Percentiles rank a stretch among this genome's conserved stretches.
phyloP scores from a whole-genome alignment of 805 yeast genomes.

The Kazachstania taianensis region DNA sequence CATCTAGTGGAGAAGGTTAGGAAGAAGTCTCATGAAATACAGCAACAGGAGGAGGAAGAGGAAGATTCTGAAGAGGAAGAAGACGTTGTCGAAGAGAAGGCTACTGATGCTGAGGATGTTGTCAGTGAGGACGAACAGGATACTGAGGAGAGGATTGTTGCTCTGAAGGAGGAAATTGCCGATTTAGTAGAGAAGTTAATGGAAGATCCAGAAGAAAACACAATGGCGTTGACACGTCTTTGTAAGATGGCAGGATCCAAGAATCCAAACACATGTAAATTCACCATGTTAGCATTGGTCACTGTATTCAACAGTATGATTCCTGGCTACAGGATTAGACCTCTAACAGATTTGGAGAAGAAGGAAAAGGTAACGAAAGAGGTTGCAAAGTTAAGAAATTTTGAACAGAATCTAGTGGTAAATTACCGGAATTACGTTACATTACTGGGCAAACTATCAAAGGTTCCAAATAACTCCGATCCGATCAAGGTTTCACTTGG shows the following conservation, averaged over 20 bases:
- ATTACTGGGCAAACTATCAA: slow-evolving; percentile 36
- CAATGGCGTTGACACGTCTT: slow-evolving; percentile 51
- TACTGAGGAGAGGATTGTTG: slow-evolving; percentile 43
- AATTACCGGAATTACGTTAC: slow-evolving; percentile 63
- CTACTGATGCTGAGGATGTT: slow-evolving; percentile 23
- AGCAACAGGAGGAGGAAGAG: slow-evolving; percentile 11
- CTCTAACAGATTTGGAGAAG: slow-evolving; percentile 70
- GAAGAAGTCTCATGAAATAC: slow-evolving; percentile 9
- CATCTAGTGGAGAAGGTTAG: slow-evolving; percentile 34
- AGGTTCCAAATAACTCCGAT: slow-evolving; percentile 29
- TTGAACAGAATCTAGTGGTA: slow-evolving; percentile 67
- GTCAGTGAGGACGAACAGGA: slow-evolving; percentile 33
- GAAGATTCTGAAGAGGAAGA: slow-evolving; percentile 19
- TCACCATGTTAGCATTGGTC: slow-evolving; percentile 68
- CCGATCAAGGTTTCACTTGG: slow-evolving; percentile 33
- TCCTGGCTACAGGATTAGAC: slow-evolving; percentile 81
- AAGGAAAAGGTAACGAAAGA: slow-evolving; percentile 78
- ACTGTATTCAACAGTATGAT: slow-evolving; percentile 78
- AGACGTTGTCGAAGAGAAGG: slow-evolving; percentile 20
- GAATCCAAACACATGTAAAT: slow-evolving; percentile 54
- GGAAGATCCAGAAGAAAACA: slow-evolving; percentile 85
- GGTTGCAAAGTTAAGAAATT: slow-evolving; percentile 62
- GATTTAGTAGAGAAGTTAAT: slow-evolving; percentile 63
- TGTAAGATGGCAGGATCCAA: slow-evolving; percentile 61
- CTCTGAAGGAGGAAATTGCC: slow-evolving; percentile 77